Conservation (phyloP, 2,329 filamentous ascomycete species). For the Fusarium xylarioides region DNA sequence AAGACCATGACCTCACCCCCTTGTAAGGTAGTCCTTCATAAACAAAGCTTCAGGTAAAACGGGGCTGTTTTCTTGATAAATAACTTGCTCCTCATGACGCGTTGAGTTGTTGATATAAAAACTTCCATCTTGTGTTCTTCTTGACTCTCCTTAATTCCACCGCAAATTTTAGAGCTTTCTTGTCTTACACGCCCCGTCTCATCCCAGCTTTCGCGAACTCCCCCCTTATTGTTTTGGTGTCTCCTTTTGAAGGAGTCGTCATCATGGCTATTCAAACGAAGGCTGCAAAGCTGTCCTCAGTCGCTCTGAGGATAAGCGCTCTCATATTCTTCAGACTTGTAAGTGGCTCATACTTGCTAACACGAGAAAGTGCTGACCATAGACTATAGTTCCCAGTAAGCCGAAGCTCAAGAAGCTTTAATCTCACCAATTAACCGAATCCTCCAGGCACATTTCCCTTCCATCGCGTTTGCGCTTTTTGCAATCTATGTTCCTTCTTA, state of each 20-base stretch:
- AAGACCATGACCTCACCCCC: conserved; percentile 35
- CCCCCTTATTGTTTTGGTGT: conserved; percentile 11
- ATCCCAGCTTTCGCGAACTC: conserved; percentile 3
- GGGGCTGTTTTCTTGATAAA: conserved; percentile 15
- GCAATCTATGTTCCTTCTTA: conserved; percentile 73
- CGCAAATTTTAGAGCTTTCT: background rate
- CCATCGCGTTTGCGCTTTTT: conserved; percentile 68
- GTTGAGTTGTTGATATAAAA: conserved; percentile 19
- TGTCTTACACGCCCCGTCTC: conserved; percentile 4
- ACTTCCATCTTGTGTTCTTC: conserved; percentile 26
- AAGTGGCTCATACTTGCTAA: conserved; percentile 20
- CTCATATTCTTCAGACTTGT: conserved; percentile 52
- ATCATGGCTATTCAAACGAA: conserved; percentile 46
- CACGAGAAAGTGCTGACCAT: conserved; percentile 19
- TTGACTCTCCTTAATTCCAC: conserved; percentile 32
- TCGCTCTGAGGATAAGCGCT: conserved; percentile 49
- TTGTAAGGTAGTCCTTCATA: conserved; percentile 25
- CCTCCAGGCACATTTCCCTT: conserved; percentile 53
- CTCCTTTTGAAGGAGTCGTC: conserved; percentile 18
- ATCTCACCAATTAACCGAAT: conserved; percentile 21
- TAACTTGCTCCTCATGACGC: conserved; percentile 20
- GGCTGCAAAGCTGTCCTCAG: conserved; percentile 49
- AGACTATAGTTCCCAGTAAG: conserved; percentile 50
- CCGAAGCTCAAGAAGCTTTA: conserved; percentile 1
- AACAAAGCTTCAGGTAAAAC: conserved; percentile 20